phyloP scores from a whole-genome alignment of 306 rosid genomes.

The Luffa aegyptiaca region DNA sequence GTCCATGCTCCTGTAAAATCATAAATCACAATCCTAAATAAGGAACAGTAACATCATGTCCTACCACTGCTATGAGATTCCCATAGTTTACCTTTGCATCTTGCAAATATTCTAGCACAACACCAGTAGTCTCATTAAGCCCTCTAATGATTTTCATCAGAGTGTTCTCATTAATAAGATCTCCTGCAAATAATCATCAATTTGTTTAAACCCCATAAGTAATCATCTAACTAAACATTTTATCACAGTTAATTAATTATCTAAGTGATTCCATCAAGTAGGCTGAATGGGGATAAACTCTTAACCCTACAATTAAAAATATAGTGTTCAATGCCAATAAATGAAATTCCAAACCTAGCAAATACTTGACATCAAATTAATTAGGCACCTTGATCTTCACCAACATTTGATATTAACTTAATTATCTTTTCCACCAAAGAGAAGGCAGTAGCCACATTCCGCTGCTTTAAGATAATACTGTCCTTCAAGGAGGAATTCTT shows the following conservation, averaged over 20 bases:
- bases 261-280: background rate
- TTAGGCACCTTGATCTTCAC: conserved; percentile 55
- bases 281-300: background rate
- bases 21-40: conserved; percentile 15
- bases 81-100: conserved; percentile 67
- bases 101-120: conserved; percentile 74
- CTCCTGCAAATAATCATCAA: conserved; percentile 23
- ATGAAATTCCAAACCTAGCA: background rate
- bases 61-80: conserved; percentile 14
- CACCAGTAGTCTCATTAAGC: conserved; percentile 68
- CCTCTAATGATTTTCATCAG: conserved; percentile 45
- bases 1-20: conserved; percentile 61
- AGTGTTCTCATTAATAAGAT: conserved; percentile 48
- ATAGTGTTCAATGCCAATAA: background rate
- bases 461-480: conserved; percentile 45
- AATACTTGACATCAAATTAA: background rate
- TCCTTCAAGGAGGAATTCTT: conserved; percentile 42
- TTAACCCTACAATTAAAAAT: background rate
- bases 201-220: background rate
- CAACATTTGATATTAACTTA: conserved; percentile 49
- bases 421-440: conserved; percentile 81
- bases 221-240: background rate
- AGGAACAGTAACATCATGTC: conserved; percentile 8
- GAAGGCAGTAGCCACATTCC: conserved; percentile 62
- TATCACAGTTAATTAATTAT: background rate